Conservation (phyloP, 441 rosid species). For the Adansonia madagascariensis region DNA sequence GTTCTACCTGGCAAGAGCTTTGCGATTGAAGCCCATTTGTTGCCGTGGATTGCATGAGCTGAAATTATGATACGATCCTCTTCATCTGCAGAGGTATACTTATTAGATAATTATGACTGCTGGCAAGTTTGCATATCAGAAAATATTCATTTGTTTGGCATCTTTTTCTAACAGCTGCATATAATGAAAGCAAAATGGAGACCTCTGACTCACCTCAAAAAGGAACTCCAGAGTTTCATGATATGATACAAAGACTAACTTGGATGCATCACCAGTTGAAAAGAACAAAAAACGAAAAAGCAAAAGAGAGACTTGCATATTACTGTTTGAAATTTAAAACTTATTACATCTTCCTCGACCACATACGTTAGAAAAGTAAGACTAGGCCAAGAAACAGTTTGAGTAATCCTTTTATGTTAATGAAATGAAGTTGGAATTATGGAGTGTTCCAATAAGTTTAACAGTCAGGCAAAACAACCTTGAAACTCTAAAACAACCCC, state of each 20-base stretch:
- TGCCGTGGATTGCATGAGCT: slow-evolving; percentile 80
- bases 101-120: background rate
- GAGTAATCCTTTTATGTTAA: background rate
- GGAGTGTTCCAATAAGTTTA: background rate
- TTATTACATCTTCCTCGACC: background rate
- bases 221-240: background rate
- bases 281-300: background rate
- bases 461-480: background rate
- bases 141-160: background rate
- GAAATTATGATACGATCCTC: slow-evolving; percentile 77
- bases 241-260: background rate
- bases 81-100: slow-evolving; percentile 57
- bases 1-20: slow-evolving; percentile 83
- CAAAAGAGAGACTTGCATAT: too few species aligned
- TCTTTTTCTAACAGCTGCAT: background rate
- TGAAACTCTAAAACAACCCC: background rate
- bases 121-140: background rate
- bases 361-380: too few species aligned
- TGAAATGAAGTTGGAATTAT: background rate
- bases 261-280: background rate
- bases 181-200: background rate
- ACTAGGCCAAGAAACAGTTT: background rate
- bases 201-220: slow-evolving; percentile 1
- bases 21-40: slow-evolving; percentile 96
- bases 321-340: background rate